Base-by-base conservation (phyloP, 345 rosid genomes). In the Gossypium mustelinum region DNA sequence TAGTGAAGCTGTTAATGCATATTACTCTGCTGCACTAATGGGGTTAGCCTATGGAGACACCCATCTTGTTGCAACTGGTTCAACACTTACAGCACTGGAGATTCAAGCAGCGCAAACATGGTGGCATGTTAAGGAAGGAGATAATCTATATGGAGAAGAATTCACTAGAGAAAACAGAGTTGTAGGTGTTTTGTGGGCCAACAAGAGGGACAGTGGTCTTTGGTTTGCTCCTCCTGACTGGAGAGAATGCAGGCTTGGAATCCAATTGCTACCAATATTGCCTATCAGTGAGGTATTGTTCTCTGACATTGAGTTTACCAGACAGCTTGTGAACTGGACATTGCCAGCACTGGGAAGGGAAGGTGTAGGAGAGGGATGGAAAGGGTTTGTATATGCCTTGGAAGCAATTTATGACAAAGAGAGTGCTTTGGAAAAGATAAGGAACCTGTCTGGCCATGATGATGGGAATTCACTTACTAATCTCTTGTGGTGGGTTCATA, bases 41-140 rank as follows among this genome's bases (percentile, higher is more conserved):
- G 98, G 99, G 54, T 79, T 93, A 79, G 97, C 99, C 60, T 95
- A 93, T 71, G 98, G 99, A 9, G 99, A 95, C 73, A 80, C 90
- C 0, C 89, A 91, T 68, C 87, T 95, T 1, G 86, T 88, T 2
- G 80, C 96, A 24, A 70, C 61, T 2, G 99, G 97, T 69, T 88
- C 99, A 1, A 85, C 72, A 47, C 85, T 95, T 16, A 59, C 90
- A 43, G 81, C 98, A 20, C 25, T 95, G 78, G 99, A 95, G 88
- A 93, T 95, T 77, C 91, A 89, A 27, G 97, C 97, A 29, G 92
- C 97, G 39, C 87, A 90, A 66, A 89, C 84, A 43, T 95, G 99
- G 99, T 95, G 99, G 90, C 97, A 94, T 43, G 87, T 94, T 66
- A 89, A 81, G 76, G 93, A 88, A 79, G 87, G 75, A 2, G 93